Base-by-base conservation (phyloP, 257 asterid genomes). In the Linaria vulgaris region DNA sequence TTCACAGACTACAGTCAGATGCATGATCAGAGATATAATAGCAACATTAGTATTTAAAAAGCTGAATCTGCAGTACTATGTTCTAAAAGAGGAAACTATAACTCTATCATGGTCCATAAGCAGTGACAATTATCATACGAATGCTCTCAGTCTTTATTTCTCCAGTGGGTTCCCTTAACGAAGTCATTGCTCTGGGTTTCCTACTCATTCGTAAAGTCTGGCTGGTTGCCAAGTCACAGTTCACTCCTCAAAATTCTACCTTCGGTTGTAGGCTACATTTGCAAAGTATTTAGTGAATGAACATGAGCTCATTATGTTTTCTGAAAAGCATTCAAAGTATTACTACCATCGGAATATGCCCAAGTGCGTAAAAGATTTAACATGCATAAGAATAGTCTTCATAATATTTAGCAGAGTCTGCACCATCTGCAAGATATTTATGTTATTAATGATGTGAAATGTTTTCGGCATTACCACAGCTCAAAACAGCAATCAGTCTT, bases 401-500 rank as follows among this genome's bases (percentile, higher is more conserved):
- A 10, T 44, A 48, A 16, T 2, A 50, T 39, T 44, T 27, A 44
- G 73, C 49, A n/a, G 48, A 45, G 20, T 60, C 34, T 39, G 21
- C 22, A 56, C 54, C 38, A 46, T 22, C 47, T 27, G 56, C 12
- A 9, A 43, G 61, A 63, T 19, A 64, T 56, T 24, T 20, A 39
- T 9, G 27, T 41, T 7, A 3, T 76, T 60, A 57, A 38, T 19
- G 19, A 11, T 31, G 72, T 72, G 52, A 63, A 41, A 48, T 72
- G 67, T 49, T 6, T 73, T 67, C 61, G 70, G 69, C 57, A 31
- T 59, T 67, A 61, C 62, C 69, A 61, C 86, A 91, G 97, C 94
- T 92, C 61, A 92, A 92, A 80, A 92, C 96, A 56, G 96, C 99
- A 59, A 78, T 87, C 39, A 82, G 70, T 66, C 96, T 82, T 64